Base-by-base conservation (phyloP, 2,329 filamentous ascomycete genomes). In the Coleophoma eucalyptorum region DNA sequence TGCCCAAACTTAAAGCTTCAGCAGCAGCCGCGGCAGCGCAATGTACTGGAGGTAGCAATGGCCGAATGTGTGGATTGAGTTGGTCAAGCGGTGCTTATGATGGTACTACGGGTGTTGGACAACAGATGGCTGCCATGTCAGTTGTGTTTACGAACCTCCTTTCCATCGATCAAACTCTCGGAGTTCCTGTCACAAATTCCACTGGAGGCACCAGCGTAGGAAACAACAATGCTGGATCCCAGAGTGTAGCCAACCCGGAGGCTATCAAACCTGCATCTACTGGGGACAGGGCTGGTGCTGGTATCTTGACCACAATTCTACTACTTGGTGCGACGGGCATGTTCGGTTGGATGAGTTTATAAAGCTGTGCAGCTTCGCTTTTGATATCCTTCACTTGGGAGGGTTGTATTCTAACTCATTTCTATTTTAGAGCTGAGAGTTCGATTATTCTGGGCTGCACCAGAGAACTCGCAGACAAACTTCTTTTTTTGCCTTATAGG, bases 61-160 rank as follows among this genome's bases (percentile, higher is more conserved):
- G 74, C 18, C 67, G 69, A 4, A 72, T 67, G 0, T 76, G 73
- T 44, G 72, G 71, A 1, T 45, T 72, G 46, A 66, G 65, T 50
- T 75, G 73, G 73, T 51, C 52, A 18, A 42, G 62, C 43, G 62
- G 69, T 55, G 47, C 37, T 10, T 55, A 42, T 41, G 76, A 78
- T 55, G 66, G 70, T 8, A 62, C 62, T 1, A 62, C 63, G 6
- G 77, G 78, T 13, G 75, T 78, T 4, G 76, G 77, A 4, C 72
- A 80, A 60, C 74, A 44, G 16, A 44, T 44, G 85, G 76, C 81
- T 0, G 84, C 81, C 4, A 80, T 83, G 77, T 74, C 72, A 45
- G 79, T 77, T 0, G 67, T 84, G 6, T 77, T 74, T 40, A 70
- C 76, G 40, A 72, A 81, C 49, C 62, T 69, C 38, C 67, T 69